A percentile compares a stretch with the other conserved stretches of the same genome.
Conservation (phyloP, 164 flowering plant genomes). For the Vitis riparia region DNA sequence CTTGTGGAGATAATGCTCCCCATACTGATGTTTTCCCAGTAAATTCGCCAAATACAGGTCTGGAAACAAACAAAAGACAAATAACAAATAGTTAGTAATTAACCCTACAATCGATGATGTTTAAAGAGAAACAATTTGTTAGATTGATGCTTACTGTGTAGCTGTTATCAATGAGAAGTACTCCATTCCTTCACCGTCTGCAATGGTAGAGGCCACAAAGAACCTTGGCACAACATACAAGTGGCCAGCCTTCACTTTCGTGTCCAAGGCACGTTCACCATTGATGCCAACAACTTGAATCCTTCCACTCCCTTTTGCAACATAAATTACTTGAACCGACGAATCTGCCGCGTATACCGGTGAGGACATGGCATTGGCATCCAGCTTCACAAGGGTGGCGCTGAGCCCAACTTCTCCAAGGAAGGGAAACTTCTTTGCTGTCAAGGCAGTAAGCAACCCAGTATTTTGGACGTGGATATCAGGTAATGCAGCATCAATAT, state of each 20-base stretch:
- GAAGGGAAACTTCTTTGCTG: slow-evolving; percentile 12
- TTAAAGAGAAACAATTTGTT: too few species aligned
- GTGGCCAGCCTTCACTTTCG: slow-evolving; percentile 16
- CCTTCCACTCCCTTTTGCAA: slow-evolving; percentile 27
- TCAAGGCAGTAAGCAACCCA: slow-evolving; percentile 8
- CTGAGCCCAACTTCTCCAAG: slow-evolving; percentile 30
- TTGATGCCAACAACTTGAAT: slow-evolving; percentile 33
- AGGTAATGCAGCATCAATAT: slow-evolving; percentile 2
- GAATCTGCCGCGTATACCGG: slow-evolving; percentile 20
- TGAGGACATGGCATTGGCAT: slow-evolving; percentile 14
- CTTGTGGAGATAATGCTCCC: slow-evolving; percentile 26
- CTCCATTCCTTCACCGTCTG: slow-evolving; percentile 33
- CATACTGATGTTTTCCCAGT: slow-evolving; percentile 27
- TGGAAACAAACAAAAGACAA: slow-evolving; percentile 10
- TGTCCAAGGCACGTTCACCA: slow-evolving; percentile 24
- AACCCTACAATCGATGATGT: too few species aligned
- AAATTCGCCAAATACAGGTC: slow-evolving; percentile 23
- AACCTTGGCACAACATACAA: slow-evolving; percentile 39
- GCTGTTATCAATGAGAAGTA: slow-evolving; percentile 25
- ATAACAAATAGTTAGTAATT: too few species aligned
- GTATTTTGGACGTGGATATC: slow-evolving; percentile 13
- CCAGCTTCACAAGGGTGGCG: slow-evolving; percentile 18
- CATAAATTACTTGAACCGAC: slow-evolving; percentile 22
- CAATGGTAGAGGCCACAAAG: slow-evolving; percentile 26
- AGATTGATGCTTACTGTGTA: slow-evolving; percentile 20